Evolutionary conservation across 805 yeast species (phyloP).

Genomic region (Saturnispora dispora): DNA sequence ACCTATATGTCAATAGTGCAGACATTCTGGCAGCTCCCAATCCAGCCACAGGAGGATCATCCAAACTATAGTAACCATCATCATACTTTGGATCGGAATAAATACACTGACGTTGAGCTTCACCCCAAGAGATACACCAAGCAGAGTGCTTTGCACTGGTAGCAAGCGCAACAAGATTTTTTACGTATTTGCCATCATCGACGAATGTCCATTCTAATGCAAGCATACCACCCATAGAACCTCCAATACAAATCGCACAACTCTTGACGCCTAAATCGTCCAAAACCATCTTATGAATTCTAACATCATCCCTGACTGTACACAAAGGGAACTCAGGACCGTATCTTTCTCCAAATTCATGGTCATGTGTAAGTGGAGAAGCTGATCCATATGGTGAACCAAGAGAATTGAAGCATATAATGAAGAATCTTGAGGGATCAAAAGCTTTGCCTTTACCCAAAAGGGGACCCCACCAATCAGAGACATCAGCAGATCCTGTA

Average conservation of each 20-base stretch:
- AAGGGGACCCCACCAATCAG: constrained; percentile 99
- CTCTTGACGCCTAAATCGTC: constrained; percentile 73
- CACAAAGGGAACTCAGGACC: constrained; percentile 95
- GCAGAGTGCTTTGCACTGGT: constrained; percentile 93
- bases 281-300: constrained; percentile 64
- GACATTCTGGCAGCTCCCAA: constrained; percentile 97
- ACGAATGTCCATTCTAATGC: constrained; percentile 77
- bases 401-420: constrained; percentile 82
- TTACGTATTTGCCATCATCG: constrained; percentile 55
- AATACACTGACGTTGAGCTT: constrained; percentile 93
- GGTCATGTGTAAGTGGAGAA: constrained; percentile 78
- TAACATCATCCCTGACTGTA: constrained; percentile 88
- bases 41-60: constrained; percentile 80
- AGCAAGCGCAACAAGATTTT: constrained; percentile 71
- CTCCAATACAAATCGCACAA: constrained; percentile 84
- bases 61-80: constrained; percentile 75
- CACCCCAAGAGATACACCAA: constrained; percentile 99
- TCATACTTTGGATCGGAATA: constrained; percentile 90
- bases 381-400: constrained; percentile 97
- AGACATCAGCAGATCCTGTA: constrained; percentile 90
- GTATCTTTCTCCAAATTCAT: constrained; percentile 63
- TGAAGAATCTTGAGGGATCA: constrained; percentile 81
- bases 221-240: constrained; percentile 99
- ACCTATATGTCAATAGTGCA: constrained; percentile 85
- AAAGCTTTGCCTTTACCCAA: constrained; percentile 80